Base-by-base conservation (phyloP, 495 filamentous ascomycete genomes). In the Penicillium diatomitis region DNA sequence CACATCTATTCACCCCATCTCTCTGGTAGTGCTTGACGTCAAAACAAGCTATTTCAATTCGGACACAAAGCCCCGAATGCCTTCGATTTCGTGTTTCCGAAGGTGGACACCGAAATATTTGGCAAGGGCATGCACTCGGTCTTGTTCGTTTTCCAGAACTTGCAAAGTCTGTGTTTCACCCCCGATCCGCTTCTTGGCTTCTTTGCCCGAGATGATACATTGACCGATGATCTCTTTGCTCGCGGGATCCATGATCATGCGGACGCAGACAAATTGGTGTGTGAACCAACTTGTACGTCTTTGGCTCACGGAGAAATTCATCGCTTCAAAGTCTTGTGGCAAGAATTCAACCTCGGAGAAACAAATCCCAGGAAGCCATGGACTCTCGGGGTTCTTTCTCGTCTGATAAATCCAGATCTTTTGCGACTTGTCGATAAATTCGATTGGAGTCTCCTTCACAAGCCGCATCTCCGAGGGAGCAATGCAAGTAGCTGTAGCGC, bases 331-430 rank as follows among this genome's bases (percentile, higher is more conserved):
- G 53, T 86, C 83, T 43, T 68, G 65, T 12, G 73, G 76, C 31
- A 78, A 52, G 53, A 83, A 84, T 66, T 83, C 84, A n/a, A 71
- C 53, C 46, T 77, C 70, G 4, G 70, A 64, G 46, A 87, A 86
- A 47, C 72, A 76, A 58, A 83, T 83, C 29, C 70, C 67, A 4
- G 71, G 56, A 9, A 73, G 58, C 76, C 82, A 87, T 11, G 58
- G 53, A 45, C 60, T 62, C 7, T 73, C 64, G 0, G 64, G 49
- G 33, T 62, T 62, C 49, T 76, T 68, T 41, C 76, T 66, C 54
- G 71, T 67, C 63, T 84, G 72, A 56, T 81, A 82, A 45, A 83
- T 69, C 82, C 82, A 85, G 41, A 76, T 56, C 47, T 71, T 70
- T 44, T 76, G 67, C 44, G 53, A 53, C 48, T 66, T 50, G 57